Evolutionary conservation across 345 rosid species (phyloP).

Genomic region (Physaria fendleri): DNA sequence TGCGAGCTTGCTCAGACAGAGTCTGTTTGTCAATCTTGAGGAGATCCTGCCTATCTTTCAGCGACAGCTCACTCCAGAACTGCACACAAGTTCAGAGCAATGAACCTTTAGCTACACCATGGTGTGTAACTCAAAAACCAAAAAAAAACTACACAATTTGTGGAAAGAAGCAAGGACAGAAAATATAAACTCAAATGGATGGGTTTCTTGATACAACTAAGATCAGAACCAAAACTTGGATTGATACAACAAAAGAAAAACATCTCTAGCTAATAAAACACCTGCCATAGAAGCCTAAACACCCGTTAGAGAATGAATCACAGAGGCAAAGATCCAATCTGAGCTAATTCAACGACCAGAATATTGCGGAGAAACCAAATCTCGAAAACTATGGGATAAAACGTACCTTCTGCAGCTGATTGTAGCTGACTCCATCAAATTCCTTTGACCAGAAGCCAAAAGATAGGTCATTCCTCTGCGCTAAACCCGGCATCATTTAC

Average conservation of each 20-base stretch:
- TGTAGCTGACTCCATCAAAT: constrained; percentile 60
- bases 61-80: constrained; percentile 80
- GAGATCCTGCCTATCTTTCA: constrained; percentile 61
- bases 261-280: background rate
- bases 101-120: background rate
- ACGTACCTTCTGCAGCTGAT: constrained; percentile 78
- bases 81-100: constrained; percentile 27
- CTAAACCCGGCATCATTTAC: constrained; percentile 80
- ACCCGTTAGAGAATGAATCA: background rate
- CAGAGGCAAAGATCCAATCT: background rate
- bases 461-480: constrained; percentile 62
- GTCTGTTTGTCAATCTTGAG: constrained; percentile 83
- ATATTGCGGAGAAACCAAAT: background rate
- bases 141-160: background rate
- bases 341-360: background rate
- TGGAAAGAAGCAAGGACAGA: no score
- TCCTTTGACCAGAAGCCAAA: constrained; percentile 82
- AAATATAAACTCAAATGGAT: no score
- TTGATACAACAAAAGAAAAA: constrained; percentile 7
- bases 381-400: background rate
- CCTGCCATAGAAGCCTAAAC: background rate
- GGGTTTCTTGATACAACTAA: background rate
- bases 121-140: background rate
- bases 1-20: constrained; percentile 90
- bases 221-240: background rate